Base-by-base conservation (phyloP, 768 basidiomycete species). In the Boletus bicolor region DNA sequence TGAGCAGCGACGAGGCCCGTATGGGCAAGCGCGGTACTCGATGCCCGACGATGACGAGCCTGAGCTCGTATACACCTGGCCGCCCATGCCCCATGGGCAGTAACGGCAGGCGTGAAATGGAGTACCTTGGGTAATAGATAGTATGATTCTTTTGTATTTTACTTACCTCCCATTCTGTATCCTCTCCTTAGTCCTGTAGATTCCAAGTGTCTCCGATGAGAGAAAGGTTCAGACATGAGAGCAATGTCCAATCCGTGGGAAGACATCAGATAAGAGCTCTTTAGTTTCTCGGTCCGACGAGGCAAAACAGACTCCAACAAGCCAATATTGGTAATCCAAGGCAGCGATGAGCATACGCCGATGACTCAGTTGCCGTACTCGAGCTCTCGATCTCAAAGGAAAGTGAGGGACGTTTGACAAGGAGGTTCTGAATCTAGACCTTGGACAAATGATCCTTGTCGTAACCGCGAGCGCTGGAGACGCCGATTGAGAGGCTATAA, bases 21-120 rank as follows among this genome's bases (percentile, higher is more conserved):
- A 11, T 21, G 11, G 2, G 24, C 24, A 12, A 15, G 21, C 7
- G 8, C 17, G 24, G 21, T 24, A 1, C 21, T 24, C 21, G 21
- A 28, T 35, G 12, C 24, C 44, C 11, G 8, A 19, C 1, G n/a
- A 3, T 14, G 28, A 38, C 28, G 39, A 19, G 2, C 37, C 35
- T 12, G 34, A 54, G 11, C 9, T 45, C 5, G 51, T 47, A 3
- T 51, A 36, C 21, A 36, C 54, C 28, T 55, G 58, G 55, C 62
- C 62, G 11, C 41, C 41, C 2, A 7, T 11, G 9, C 52, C 62
- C n/a, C 28, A 46, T 10, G 19, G 14, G 14, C 4, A 14, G 8
- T 47, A 10, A 47, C 5, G 2, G 9, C 2, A 14, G 32, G 46
- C 6, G 11, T 32, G 7, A 19, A 10, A n/a, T 8, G 12, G 36